These are phyloP conservation scores for Dentipellis sp. DNA, from an alignment of 768 basidiomycete genomes.

Conservation along the genomic window DNA sequence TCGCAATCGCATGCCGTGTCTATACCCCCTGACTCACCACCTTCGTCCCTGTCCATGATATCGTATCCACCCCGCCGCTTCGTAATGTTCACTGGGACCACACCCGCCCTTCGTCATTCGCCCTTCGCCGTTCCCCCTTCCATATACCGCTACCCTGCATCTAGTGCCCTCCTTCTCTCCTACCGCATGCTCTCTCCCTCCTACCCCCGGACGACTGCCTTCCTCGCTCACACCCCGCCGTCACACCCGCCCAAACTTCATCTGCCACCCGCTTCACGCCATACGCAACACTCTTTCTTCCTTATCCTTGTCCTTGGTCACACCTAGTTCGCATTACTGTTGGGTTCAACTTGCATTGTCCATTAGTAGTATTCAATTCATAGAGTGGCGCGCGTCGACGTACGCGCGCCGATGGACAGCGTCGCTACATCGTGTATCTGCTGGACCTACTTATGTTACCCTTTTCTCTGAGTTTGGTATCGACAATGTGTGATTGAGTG, in stretches of 20 bases:
- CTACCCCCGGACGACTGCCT: background rate
- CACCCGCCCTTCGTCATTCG: too few relatives aligned
- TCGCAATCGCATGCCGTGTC: conserved; percentile 3
- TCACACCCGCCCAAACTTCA: too few relatives aligned
- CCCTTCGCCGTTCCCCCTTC: too few relatives aligned
- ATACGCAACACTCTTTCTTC: background rate
- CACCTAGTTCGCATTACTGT: background rate
- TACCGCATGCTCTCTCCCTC: background rate
- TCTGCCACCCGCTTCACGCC: background rate
- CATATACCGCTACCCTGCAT: background rate
- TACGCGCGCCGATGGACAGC: background rate
- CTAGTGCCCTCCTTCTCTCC: background rate
- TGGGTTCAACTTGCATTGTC: background rate
- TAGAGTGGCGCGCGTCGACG: background rate
- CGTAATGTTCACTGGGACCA: background rate
- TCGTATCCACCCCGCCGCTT: background rate
- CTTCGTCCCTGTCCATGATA: background rate
- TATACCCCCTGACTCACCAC: conserved; percentile 8
- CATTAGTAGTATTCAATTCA: background rate
- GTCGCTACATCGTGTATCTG: background rate
- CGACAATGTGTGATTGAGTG: too few relatives aligned
- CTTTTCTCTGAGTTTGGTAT: background rate
- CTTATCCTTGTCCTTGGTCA: background rate
- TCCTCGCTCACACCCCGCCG: background rate
- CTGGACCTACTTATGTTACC: background rate